phyloP scores from a whole-genome alignment of 2,329 filamentous ascomycete genomes.

The Ophiosphaerella korrae region DNA sequence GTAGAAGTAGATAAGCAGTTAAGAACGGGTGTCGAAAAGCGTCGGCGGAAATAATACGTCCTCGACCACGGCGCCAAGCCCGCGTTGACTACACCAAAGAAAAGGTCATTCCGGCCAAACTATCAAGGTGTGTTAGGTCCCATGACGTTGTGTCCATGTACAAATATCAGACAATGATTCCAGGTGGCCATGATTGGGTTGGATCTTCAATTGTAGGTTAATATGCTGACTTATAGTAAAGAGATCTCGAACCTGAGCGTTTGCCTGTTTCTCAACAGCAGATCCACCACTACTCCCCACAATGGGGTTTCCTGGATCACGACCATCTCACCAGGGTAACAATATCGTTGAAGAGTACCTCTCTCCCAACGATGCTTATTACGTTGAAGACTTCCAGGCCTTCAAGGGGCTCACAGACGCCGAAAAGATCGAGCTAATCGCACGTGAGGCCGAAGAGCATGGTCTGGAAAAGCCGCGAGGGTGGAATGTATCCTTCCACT shows the following conservation, averaged over 20 bases:
- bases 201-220: background rate
- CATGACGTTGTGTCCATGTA: no score
- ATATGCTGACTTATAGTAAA: slow-evolving; percentile 6
- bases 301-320: slow-evolving; percentile 28
- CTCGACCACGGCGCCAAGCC: slow-evolving; percentile 1
- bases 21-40: slow-evolving; percentile 1
- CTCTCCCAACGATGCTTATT: slow-evolving; percentile 35
- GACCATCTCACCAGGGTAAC: slow-evolving; percentile 25
- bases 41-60: slow-evolving; percentile 9
- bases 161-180: no score
- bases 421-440: slow-evolving; percentile 57
- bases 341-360: slow-evolving; percentile 46
- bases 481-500: slow-evolving; percentile 92
- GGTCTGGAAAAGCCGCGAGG: slow-evolving; percentile 81
- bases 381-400: slow-evolving; percentile 30
- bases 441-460: slow-evolving; percentile 61
- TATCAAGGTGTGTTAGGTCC: background rate
- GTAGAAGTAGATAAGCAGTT: background rate
- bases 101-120: background rate
- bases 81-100: slow-evolving; percentile 13
- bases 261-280: background rate
- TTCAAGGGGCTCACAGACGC: slow-evolving; percentile 40
- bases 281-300: slow-evolving; percentile 2
- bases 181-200: no score
- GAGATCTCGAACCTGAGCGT: background rate